Percentiles rank a stretch among this genome's conserved stretches.
Conservation (phyloP, 148 eudicot species). For the Rhododendron molle region DNA sequence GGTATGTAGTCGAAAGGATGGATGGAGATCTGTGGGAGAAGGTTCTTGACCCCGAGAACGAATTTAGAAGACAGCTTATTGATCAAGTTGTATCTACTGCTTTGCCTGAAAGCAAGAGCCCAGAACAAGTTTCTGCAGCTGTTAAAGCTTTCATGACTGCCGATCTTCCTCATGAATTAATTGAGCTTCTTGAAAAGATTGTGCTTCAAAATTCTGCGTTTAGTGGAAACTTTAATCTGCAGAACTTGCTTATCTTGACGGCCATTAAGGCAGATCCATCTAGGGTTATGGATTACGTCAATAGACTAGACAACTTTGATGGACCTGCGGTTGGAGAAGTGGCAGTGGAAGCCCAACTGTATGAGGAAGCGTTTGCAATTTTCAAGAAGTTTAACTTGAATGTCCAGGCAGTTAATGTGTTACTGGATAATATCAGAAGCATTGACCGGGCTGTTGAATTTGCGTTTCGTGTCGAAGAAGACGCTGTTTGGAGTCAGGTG, state of each 20-base stretch:
- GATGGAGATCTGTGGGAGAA: slow-evolving; percentile 93
- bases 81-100: slow-evolving; percentile 99
- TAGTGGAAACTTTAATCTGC: slow-evolving; percentile 94
- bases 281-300: slow-evolving; percentile 92
- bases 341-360: slow-evolving; percentile 91
- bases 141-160: slow-evolving; percentile 99
- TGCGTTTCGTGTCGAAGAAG: slow-evolving; percentile 98
- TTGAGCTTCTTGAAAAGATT: slow-evolving; percentile 94
- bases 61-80: slow-evolving; percentile 85
- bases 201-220: slow-evolving; percentile 98
- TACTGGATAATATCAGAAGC: slow-evolving; percentile 68
- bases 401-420: slow-evolving; percentile 90
- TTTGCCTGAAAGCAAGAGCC: slow-evolving; percentile 99
- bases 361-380: slow-evolving; percentile 92
- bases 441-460: slow-evolving; percentile 94
- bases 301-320: slow-evolving; percentile 94
- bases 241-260: slow-evolving; percentile 92
- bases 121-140: slow-evolving; percentile 99
- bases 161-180: slow-evolving; percentile 95
- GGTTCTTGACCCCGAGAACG: slow-evolving; percentile 87
- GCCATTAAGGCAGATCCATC: slow-evolving; percentile 96
- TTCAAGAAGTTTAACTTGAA: slow-evolving; percentile 94
- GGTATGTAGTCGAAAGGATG: slow-evolving; percentile 97
- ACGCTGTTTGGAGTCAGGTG: slow-evolving; percentile 98
- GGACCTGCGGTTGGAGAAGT: slow-evolving; percentile 98